phyloP scores from a whole-genome alignment of 179 eudicot species.

The Carnegiea gigantea region DNA sequence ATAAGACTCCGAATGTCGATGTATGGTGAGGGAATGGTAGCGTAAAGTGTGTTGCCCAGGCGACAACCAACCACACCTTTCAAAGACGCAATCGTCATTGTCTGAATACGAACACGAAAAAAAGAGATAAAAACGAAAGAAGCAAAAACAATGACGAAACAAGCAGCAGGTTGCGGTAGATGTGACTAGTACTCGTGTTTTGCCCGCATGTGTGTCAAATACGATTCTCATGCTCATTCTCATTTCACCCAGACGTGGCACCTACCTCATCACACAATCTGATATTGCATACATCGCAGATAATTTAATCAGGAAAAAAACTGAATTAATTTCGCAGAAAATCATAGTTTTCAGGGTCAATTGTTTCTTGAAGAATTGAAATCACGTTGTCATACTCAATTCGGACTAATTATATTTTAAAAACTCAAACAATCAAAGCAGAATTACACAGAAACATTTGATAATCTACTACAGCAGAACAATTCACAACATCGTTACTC shows the following conservation, averaged over 20 bases:
- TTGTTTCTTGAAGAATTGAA: not conserved
- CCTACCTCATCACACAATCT: not conserved
- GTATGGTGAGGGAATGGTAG: not conserved
- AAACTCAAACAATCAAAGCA: not conserved
- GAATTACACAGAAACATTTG: not conserved
- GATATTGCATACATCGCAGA: not conserved
- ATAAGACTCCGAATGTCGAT: slow-evolving; percentile 34
- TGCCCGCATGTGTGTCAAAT: not conserved
- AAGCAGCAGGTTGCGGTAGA: too few relatives aligned
- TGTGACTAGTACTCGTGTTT: slow-evolving; percentile 3
- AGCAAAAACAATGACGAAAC: slow-evolving; percentile 8
- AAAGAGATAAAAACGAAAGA: not conserved
- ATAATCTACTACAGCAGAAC: too few relatives aligned
- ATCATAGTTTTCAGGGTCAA: not conserved
- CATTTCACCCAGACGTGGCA: not conserved
- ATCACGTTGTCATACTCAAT: not conserved
- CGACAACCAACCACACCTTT: slow-evolving; percentile 33
- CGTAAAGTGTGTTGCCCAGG: slow-evolving; percentile 28
- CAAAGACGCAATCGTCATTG: slow-evolving; percentile 27
- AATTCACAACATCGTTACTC: not conserved
- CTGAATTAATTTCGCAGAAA: not conserved
- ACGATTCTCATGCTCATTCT: not conserved
- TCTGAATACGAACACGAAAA: not conserved
- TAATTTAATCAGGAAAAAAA: not conserved
- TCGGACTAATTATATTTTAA: not conserved